Base-by-base conservation (phyloP, 2,329 filamentous ascomycete species). In the Lecanicillium sp. region DNA sequence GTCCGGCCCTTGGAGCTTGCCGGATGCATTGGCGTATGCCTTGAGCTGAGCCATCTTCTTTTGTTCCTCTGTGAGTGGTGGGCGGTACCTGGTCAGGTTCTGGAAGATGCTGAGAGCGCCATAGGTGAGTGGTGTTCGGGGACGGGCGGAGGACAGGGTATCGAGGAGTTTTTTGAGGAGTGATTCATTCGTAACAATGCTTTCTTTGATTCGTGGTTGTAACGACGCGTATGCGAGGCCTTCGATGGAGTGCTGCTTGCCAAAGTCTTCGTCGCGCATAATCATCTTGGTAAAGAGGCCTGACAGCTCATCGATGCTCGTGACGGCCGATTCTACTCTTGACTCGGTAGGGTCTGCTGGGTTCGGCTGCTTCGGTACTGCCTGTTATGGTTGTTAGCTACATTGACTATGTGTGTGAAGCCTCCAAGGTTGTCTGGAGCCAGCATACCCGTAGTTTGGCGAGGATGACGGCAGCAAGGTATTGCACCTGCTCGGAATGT, bases 1-100 rank as follows among this genome's bases (percentile, higher is more conserved):
- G 53, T 89, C 78, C 1, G 74, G 67, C 3, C 71, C 65, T 0
- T 69, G 57, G n/a, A 74, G 56, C 44, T 77, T 75, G 52, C 87
- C 88, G 5, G 81, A 80, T 1, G 87, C 84, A 55, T 94, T 87
- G 12, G 92, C 92, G 52, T 97, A 98, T 3, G 88, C 87, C 66
- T 94, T 96, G 32, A 98, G 74, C 57, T 98, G 86, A 5, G 77
- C 77, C 66, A 98, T 87, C 54, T 86, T 87, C 65, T 90, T 92
- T 52, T 96, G 84, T 60, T 98, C 92, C 46, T 96, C 90, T 0
- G 87, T 82, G 29, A 89, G 69, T 7, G 69, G 68, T 6, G 88
- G 88, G 29, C 77, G 73, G 56, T 94, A 97, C 20, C 76, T 72
- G 12, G 87, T 94, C 37, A 98, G 66, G 54, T 97, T 96, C 39